Base-by-base conservation (phyloP, 2,329 filamentous ascomycete genomes). In the Drechslerella stenobrocha region DNA sequence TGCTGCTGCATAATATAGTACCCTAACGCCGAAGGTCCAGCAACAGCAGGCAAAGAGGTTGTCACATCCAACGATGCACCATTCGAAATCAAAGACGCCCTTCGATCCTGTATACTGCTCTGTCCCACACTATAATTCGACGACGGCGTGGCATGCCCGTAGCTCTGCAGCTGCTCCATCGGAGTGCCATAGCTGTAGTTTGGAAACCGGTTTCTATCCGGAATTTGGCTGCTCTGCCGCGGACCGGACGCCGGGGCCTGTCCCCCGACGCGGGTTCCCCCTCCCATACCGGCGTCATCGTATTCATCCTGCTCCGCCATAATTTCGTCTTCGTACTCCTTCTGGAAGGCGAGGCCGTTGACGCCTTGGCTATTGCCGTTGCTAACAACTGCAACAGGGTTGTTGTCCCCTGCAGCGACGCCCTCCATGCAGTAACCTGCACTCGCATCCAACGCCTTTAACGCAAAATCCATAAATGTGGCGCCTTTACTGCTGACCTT, bases 401-500 rank as follows among this genome's bases (percentile, higher is more conserved):
- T 8, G 34, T 53, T 60, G 47, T 15, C 47, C 1, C 37, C 57
- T 18, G 57, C 47, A 34, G 58, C 58, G 6, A 69, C 64, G 7
- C 64, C 58, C 32, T 69, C 64, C 23, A 69, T 69, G 40, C 64
- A 69, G 26, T 73, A 71, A 11, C 72, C 72, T 6, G 71, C 72
- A 35, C 72, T 72, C 8, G 71, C 70, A 61, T 90, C 87, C 42
- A 90, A 78, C 81, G 88, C 89, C 1, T 85, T 85, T 79, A 90
- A 86, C n/a, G 87, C 87, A 72, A 89, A 89, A 51, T 77, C 77
- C 66, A 79, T 76, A 56, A 80, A 79, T 24, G 76, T 76, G 6
- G 78, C 77, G 1, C 77, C 76, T 56, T 77, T 78, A 24, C 84
- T 86, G 76, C 87, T 91, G 47, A 97, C 91, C 6, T 87, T 87